Base-by-base conservation (phyloP, 768 basidiomycete genomes). In the Serendipita sp. region DNA sequence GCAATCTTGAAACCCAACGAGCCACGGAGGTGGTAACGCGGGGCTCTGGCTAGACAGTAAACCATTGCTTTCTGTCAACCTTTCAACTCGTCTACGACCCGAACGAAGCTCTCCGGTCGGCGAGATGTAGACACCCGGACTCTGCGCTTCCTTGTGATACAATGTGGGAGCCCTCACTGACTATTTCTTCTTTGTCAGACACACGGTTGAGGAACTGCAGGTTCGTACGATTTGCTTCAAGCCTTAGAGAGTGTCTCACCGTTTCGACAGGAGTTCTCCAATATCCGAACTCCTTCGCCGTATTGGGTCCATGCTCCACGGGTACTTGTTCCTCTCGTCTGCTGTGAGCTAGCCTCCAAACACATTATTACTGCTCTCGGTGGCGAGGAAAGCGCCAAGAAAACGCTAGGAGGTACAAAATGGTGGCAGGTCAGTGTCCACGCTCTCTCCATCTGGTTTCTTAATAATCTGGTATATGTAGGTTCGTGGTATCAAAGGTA, bases 371-470 rank as follows among this genome's bases (percentile, higher is more conserved):
- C 81, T 64, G 90, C 83, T 2, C 76, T 96, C 5, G 92, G 93
- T 1, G 93, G 94, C n/a, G 67, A 69, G 42, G 85, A 88, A 68
- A 81, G 86, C 42, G 77, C 81, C 14, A 80, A 82, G 65, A 78
- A 78, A 42, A 70, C 90, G 31, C 84, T 92, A 2, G 95, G 95
- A 11, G 95, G 95, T 1, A 81, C 83, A 3, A 93, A 94, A 70
- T 98, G 95, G 93, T 98, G 95, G 95, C 94, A 96, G 73, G 91
- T 94, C 64, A 63, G 62, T 60, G 64, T 33, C 60, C 38, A 26
- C 60, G 53, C 44, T 61, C 63, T 51, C 58, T 26, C 33, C 61
- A n/a, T 73, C 73, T 68, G 72, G 66, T 70, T 70, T 42, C 72
- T 67, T 62, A 68, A 66, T 58, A 68, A 65, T 34, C 65, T 53